Percentiles rank a stretch among this genome's conserved stretches.
Conservation (phyloP, 306 rosid species). For the Sophora flavescens region DNA sequence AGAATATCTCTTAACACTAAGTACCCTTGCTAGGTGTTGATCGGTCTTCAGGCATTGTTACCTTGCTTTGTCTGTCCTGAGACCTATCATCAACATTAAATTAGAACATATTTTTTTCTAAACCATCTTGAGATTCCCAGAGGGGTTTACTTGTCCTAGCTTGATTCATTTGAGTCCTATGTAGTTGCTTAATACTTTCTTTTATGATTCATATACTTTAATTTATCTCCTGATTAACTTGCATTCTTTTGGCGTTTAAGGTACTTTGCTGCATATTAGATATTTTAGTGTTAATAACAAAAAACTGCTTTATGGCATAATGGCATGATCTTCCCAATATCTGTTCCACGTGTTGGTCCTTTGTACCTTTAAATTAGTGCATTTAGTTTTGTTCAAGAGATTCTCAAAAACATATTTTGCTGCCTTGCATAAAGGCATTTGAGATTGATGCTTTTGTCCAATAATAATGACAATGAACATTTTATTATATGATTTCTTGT, state of each 20-base stretch:
- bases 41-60: constrained; percentile 7
- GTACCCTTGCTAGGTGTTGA: not conserved
- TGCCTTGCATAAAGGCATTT: constrained; percentile 17
- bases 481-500: constrained; percentile 11
- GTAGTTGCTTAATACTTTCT: not conserved
- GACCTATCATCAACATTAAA: not conserved
- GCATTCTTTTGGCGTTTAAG: not conserved
- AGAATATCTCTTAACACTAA: too few relatives aligned
- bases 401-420: constrained; percentile 7
- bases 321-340: not conserved
- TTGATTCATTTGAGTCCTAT: not conserved
- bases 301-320: not conserved
- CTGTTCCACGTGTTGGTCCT: not conserved
- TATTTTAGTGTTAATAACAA: not conserved
- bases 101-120: not conserved
- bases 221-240: not conserved
- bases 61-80: not conserved
- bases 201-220: not conserved
- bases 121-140: not conserved
- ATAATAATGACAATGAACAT: not conserved
- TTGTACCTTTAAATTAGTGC: not conserved
- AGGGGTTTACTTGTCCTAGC: not conserved
- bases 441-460: constrained; percentile 15
- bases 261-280: constrained; percentile 5
- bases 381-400: constrained; percentile 1